Evolutionary conservation across 441 rosid genomes (phyloP).

Genomic region (Mallotus japonicus): DNA sequence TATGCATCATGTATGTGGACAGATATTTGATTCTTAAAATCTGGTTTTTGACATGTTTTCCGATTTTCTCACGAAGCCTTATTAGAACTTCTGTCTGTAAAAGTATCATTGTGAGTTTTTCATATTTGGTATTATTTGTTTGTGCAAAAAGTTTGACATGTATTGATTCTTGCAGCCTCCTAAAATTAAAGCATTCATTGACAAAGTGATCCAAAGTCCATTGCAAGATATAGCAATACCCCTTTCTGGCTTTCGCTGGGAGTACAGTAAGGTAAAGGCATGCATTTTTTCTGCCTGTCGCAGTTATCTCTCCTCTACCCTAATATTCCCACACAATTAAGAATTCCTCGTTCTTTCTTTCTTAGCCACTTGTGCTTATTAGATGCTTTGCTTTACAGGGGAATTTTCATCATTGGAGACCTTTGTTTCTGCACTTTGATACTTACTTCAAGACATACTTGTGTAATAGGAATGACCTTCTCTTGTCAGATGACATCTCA

Average conservation of each 20-base stretch:
- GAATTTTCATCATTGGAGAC: slow-evolving; percentile 98
- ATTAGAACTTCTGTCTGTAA: neutral
- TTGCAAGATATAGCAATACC: slow-evolving; percentile 95
- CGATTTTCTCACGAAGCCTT: neutral
- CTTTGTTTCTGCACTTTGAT: slow-evolving; percentile 90
- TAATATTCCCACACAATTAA: neutral
- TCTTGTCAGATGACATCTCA: slow-evolving; percentile 64
- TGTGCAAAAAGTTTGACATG: slow-evolving; percentile 14
- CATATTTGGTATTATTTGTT: neutral
- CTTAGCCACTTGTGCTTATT: slow-evolving; percentile 27
- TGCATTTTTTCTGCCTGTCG: neutral
- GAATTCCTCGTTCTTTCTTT: neutral
- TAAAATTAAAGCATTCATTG: slow-evolving; percentile 79
- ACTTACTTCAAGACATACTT: slow-evolving; percentile 82
- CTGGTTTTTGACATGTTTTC: neutral
- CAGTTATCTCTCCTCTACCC: neutral
- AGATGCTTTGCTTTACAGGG: slow-evolving; percentile 57
- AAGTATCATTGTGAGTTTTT: neutral
- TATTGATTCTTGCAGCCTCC: slow-evolving; percentile 66
- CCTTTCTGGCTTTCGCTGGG: slow-evolving; percentile 97
- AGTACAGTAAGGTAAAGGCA: slow-evolving; percentile 71
- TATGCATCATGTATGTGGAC: neutral
- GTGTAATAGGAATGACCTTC: slow-evolving; percentile 78
- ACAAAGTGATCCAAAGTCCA: slow-evolving; percentile 97
- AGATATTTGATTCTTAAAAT: neutral